Evolutionary conservation across 202 grass and related monocot species (phyloP), one percentile per base, ranked within the genome.

Genomic region (Zoysia matrella): DNA sequence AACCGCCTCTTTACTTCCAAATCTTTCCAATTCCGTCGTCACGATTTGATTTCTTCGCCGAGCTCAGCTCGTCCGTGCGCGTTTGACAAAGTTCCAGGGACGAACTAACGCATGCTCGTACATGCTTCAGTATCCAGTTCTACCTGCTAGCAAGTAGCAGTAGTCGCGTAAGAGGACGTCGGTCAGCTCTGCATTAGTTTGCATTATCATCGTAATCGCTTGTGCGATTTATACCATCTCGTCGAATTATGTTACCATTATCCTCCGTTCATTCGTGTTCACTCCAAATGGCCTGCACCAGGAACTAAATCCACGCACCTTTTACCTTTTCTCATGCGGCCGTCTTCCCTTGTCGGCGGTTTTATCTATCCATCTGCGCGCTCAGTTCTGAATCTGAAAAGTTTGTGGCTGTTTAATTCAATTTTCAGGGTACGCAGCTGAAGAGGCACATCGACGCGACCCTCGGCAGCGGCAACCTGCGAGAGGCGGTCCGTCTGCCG

Each of bases 401-500:
- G 11, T 52, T 65, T 52, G 1, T 30, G 3, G 40, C 40, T 74
- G 50, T 47, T 77, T 11, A 43, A 7, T 5, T 10, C 3, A 47
- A 55, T 71, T 62, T 39, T 61, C 70, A 98, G 95, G 92, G 92
- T 1, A 88, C 92, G 52, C 91, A 93, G 80, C 69, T 93, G 45
- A 87, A 89, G 76, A 85, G 72, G 83, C 90, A 98, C 79, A 93
- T 98, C 47, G 90, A 95, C 71, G 86, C 90, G 67, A 98, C 95
- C 36, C 60, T 98, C 3, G 92, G 92, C 55, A 95, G 83, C 22
- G 92, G 92, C 9, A 93, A 87, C 83, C 55, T 98, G 51, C 86
- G 87, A 52, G 95, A 98, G 71, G 92, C 87, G 15, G 92, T 98
- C 1, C 85, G 90, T 47, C 72, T 98, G 66, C 95, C 95, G 7